A percentile compares a stretch with the other conserved stretches of the same genome.
Evolutionary conservation across 176 grass and related monocot genomes (phyloP).

Genomic region (Eragrostis curvula): DNA sequence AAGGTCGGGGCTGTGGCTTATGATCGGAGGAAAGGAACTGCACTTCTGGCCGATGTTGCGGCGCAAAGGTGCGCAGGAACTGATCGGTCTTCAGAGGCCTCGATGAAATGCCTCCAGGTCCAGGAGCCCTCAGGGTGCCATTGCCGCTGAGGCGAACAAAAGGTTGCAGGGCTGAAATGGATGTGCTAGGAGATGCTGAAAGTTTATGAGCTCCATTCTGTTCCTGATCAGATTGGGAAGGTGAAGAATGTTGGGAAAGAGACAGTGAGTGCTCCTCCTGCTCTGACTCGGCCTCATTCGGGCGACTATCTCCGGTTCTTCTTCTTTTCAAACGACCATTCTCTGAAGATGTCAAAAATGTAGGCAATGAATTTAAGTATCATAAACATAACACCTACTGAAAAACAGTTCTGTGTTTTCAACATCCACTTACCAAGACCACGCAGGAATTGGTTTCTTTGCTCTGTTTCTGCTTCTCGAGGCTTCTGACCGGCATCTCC

Average conservation of each 20-base stretch:
- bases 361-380: constrained; percentile 1
- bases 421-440: constrained; percentile 49
- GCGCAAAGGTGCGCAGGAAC: constrained; percentile 48
- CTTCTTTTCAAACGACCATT: constrained; percentile 73
- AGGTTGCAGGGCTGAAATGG: constrained; percentile 53
- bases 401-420: background rate
- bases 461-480: constrained; percentile 52
- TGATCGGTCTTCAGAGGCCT: constrained; percentile 59
- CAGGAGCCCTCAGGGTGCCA: constrained; percentile 39
- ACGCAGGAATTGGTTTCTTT: constrained; percentile 48
- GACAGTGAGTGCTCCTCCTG: constrained; percentile 94
- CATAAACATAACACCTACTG: background rate
- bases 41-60: constrained; percentile 61
- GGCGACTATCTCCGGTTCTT: constrained; percentile 55
- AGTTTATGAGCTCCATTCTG: constrained; percentile 71
- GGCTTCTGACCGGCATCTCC: constrained; percentile 50
- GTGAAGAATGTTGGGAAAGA: constrained; percentile 90
- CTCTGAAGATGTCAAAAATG: constrained; percentile 44
- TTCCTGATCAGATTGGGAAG: constrained; percentile 92
- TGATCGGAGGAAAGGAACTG: constrained; percentile 63
- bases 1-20: constrained; percentile 50
- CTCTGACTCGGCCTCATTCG: constrained; percentile 62
- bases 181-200: constrained; percentile 61
- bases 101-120: constrained; percentile 15
- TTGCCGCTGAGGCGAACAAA: constrained; percentile 62